Percentiles rank a stretch among this genome's conserved stretches.
phyloP scores from a whole-genome alignment of 2,329 filamentous ascomycete genomes.

The Ceratocystis cacaofunesta region DNA sequence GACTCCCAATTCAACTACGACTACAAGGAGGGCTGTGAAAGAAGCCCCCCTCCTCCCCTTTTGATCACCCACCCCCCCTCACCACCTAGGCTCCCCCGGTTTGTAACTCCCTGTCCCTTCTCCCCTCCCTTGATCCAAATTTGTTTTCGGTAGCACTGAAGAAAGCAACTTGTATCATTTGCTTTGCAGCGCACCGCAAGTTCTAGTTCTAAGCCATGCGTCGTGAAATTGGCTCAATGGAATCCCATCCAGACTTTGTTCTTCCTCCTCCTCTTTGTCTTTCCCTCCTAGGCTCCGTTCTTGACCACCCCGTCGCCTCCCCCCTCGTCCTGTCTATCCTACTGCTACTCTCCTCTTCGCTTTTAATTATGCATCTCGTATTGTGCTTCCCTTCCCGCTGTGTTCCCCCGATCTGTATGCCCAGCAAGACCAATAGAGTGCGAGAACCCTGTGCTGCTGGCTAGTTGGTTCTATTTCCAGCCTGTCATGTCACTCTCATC shows the following conservation, averaged over 20 bases:
- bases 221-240: background rate
- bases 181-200: background rate
- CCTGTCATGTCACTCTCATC: background rate
- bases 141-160: slow-evolving; percentile 2
- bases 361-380: no score
- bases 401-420: background rate
- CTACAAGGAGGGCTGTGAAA: no score
- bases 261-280: background rate
- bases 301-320: background rate
- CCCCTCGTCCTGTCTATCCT: background rate
- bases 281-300: background rate
- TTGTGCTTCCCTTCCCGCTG: no score
- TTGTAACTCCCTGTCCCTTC: background rate
- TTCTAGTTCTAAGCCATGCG: background rate
- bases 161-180: background rate
- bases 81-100: background rate
- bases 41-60: background rate
- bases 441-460: background rate
- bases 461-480: background rate
- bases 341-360: no score
- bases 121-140: background rate
- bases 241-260: slow-evolving; percentile 6
- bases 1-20: no score
- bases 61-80: background rate
- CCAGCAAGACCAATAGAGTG: background rate